Base-by-base conservation (phyloP, 139 green algal genomes). In the Chlorella sp. region DNA sequence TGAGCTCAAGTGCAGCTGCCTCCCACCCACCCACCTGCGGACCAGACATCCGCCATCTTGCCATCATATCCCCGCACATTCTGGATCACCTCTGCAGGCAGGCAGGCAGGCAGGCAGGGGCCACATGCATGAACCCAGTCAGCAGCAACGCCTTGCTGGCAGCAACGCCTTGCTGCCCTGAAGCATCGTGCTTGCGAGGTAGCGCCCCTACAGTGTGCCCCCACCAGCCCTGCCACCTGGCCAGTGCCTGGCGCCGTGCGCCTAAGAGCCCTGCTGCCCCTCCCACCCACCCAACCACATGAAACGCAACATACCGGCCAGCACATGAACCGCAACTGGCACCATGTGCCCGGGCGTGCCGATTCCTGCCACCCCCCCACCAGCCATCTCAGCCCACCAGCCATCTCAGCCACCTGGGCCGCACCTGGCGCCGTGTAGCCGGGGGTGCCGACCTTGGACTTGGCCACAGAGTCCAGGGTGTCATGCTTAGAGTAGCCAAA, bases 401-500 rank as follows among this genome's bases (percentile, higher is more conserved):
- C 78, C 26, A 69, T 0, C n/a, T n/a, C n/a, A n/a, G n/a, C 83
- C 64, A 0, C 26, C 21, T 18, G 18, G 64, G 57, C 14, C 73
- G 3, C 61, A 86, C 85, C 39, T 21, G 84, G 86, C 78, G 92
- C 93, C 57, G 93, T 95, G 83, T 95, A 95, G 3, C 93, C 93
- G 37, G 93, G 93, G 2, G 93, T 95, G 78, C 93, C 93, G 21
- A 95, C 83, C 83, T 89, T 93, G 28, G 83, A 91, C 75, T 92
- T 94, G 75, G 95, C 93, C 12, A 95, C 86, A 15, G 92, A 95
- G 90, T 97, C 91, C 66, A 97, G 93, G 34, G 95, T 86, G 81
- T 97, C 96, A 82, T 94, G 90, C 88, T 97, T 98, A 34, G 92
- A 95, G 92, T 97, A 97, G 1, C 97, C 97, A 95, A 99, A 99